Conservation (phyloP, 768 basidiomycete species). For the Nevesoporus exiguus region DNA sequence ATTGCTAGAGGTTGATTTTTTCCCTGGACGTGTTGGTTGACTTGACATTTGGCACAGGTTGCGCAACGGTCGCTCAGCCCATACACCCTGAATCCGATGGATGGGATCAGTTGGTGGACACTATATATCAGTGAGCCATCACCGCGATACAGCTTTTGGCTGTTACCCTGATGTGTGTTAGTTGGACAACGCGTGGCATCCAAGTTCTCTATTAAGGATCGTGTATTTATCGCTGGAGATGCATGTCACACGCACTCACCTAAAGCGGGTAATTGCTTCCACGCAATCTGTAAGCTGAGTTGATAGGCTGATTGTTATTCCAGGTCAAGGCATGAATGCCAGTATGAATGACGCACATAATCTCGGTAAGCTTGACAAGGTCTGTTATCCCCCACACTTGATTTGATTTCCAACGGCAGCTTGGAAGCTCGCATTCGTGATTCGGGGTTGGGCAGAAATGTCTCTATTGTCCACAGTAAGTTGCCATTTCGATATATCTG, state of each 20-base stretch:
- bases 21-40: neutral
- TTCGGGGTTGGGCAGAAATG: slow-evolving; percentile 45
- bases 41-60: slow-evolving; percentile 21
- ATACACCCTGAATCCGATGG: slow-evolving; percentile 32
- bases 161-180: slow-evolving; percentile 14
- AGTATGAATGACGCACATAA: slow-evolving; percentile 47
- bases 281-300: neutral
- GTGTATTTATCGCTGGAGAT: slow-evolving; percentile 54
- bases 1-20: slow-evolving; percentile 36
- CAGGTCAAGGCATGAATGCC: slow-evolving; percentile 40
- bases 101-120: slow-evolving; percentile 48
- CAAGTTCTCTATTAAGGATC: slow-evolving; percentile 43
- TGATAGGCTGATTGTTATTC: slow-evolving; percentile 17
- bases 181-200: slow-evolving; percentile 57
- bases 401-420: slow-evolving; percentile 23
- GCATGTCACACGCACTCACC: slow-evolving; percentile 48
- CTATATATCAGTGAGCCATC: slow-evolving; percentile 42
- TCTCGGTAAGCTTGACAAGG: slow-evolving; percentile 32
- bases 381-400: neutral
- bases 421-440: slow-evolving; percentile 53
- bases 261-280: slow-evolving; percentile 35
- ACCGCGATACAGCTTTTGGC: neutral
- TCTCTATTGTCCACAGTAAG: slow-evolving; percentile 46
- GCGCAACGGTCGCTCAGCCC: slow-evolving; percentile 41
- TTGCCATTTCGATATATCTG: neutral